These are phyloP conservation scores for Petunia hybrid DNA, from an alignment of 305 asterid species.

Conservation along the genomic window DNA sequence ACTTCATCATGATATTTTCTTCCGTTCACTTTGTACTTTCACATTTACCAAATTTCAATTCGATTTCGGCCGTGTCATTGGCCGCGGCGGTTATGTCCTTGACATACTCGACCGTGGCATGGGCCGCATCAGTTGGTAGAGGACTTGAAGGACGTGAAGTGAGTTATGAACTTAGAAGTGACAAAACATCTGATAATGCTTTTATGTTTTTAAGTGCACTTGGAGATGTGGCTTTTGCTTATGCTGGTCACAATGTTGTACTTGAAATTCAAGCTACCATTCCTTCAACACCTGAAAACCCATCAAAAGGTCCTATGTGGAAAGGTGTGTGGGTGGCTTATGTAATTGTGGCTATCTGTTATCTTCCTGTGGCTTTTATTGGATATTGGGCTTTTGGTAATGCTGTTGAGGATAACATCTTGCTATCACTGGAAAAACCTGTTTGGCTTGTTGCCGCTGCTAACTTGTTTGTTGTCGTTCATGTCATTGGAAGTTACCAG, in stretches of 20 bases:
- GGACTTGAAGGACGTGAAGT: constrained; percentile 46
- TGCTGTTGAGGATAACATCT: constrained; percentile 62
- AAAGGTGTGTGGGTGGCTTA: constrained; percentile 73
- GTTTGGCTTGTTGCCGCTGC: constrained; percentile 67
- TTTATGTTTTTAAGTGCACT: constrained; percentile 62
- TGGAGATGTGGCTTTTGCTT: constrained; percentile 76
- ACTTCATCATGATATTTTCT: constrained; percentile 54
- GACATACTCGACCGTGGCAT: constrained; percentile 64
- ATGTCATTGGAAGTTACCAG: constrained; percentile 82
- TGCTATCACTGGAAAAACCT: constrained; percentile 65
- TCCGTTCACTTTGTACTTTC: constrained; percentile 50
- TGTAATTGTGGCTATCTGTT: constrained; percentile 58
- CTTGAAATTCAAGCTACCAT: constrained; percentile 77
- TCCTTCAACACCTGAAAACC: constrained; percentile 67
- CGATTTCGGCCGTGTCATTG: constrained; percentile 55
- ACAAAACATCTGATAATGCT: constrained; percentile 34
- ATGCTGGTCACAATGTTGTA: constrained; percentile 77
- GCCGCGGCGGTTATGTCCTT: constrained; percentile 69
- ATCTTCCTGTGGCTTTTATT: constrained; percentile 66
- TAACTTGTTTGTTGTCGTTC: constrained; percentile 68
- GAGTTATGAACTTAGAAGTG: constrained; percentile 46
- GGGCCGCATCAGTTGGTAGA: constrained; percentile 48
- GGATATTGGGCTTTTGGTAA: constrained; percentile 69
- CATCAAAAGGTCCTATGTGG: constrained; percentile 80
- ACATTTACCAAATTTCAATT: constrained; percentile 63